Evolutionary conservation across 1,284 basidiomycete genomes (phyloP), one percentile per base, ranked within the genome.

Genomic region (Anthracocystis panici-leucophaei): DNA sequence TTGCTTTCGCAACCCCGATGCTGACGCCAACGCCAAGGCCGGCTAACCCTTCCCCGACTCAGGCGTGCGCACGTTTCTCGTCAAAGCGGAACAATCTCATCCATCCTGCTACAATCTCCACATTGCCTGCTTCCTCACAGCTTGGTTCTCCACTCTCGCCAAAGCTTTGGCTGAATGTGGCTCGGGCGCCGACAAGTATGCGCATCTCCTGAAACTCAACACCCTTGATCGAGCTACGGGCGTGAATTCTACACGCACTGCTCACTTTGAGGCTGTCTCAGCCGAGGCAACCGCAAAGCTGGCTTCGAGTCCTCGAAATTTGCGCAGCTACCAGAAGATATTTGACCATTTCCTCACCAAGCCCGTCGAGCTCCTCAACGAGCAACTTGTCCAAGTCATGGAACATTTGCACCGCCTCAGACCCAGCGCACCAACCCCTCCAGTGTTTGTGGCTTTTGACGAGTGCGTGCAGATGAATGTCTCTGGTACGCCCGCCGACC

Each of bases 381-480:
- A 51, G 5, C 11, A 50, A 16, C 33, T 59, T 45, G 23, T 18
- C 20, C 16, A 29, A 31, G 54, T 55, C 25, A 29, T n/a, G 12
- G 4, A 42, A 2, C 21, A 51, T 18, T 18, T 55, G 49, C 21
- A 41, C n/a, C 10, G 16, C 2, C 20, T 5, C 12, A 25, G 31
- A 14, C 7, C 40, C 21, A 23, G 21, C 8, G 27, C 12, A 8
- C 31, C 31, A n/a, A n/a, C 27, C n/a, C 44, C 45, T 23, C 48
- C 57, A 3, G 20, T 38, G 21, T 12, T 52, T 11, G 58, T 61
- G 11, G 59, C 59, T 27, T 45, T 62, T 38, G 59, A 62, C 44
- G 31, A 62, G 25, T 62, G 59, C 44, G 44, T 54, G 21, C n/a
- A 46, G 16, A 27, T 62, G 21, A 31, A 35, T 14, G 16, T 42